phyloP scores from a whole-genome alignment of 208 protist genomes.

The Trypanosoma platydactyli region DNA sequence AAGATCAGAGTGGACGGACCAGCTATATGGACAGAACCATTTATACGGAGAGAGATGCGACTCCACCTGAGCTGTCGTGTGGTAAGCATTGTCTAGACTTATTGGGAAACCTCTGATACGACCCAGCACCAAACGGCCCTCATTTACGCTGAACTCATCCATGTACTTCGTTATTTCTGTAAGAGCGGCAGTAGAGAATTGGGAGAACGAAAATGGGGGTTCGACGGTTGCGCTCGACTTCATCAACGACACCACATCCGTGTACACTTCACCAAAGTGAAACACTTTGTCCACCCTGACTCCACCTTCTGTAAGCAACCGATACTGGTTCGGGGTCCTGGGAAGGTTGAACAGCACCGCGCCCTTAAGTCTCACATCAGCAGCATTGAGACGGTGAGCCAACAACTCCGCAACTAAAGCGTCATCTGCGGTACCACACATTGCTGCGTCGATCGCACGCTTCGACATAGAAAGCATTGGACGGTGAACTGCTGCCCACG shows the following conservation, averaged over 20 bases:
- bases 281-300: conserved; percentile 28
- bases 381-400: conserved; percentile 46
- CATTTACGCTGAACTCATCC: conserved; percentile 40
- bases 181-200: conserved; percentile 50
- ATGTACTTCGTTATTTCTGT: conserved; percentile 50
- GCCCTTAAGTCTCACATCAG: conserved; percentile 59
- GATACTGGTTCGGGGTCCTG: conserved; percentile 31
- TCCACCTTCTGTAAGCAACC: conserved; percentile 21
- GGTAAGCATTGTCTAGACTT: conserved; percentile 46
- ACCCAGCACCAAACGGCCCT: conserved; percentile 40
- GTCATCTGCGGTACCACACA: conserved; percentile 37
- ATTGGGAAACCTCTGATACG: conserved; percentile 52
- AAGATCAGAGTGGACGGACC: conserved; percentile 62
- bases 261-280: conserved; percentile 20
- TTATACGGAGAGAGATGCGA: conserved; percentile 60
- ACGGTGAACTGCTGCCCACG: conserved; percentile 66
- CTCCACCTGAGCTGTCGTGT: conserved; percentile 33
- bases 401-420: conserved; percentile 52
- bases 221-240: conserved; percentile 17
- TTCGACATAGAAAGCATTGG: conserved; percentile 45
- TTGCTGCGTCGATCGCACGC: conserved; percentile 49
- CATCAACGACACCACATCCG: conserved; percentile 13
- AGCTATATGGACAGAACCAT: conserved; percentile 84
- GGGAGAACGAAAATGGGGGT: conserved; percentile 33
- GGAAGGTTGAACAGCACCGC: conserved; percentile 84